Evolutionary conservation across 805 yeast species (phyloP).

Genomic region (Wickerhamiella hasegawae): DNA sequence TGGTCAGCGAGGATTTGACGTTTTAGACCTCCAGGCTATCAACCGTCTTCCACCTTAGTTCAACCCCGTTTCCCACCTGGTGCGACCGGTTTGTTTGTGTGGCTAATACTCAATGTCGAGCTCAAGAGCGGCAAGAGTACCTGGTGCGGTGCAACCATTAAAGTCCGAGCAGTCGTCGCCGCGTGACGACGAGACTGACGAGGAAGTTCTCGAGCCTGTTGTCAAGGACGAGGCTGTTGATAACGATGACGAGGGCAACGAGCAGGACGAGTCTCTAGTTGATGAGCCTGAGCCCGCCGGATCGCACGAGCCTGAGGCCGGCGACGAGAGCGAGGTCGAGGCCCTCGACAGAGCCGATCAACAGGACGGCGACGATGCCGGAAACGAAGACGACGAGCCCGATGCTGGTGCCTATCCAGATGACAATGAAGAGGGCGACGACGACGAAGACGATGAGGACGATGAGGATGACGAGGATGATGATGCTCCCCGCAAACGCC

Average conservation of each 20-base stretch:
- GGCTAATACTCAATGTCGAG: too few relatives aligned
- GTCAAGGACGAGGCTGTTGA: background rate
- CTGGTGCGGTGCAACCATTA: background rate
- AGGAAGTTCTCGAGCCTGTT: too few relatives aligned
- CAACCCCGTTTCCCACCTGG: too few relatives aligned
- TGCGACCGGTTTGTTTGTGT: too few relatives aligned
- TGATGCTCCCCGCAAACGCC: conserved; percentile 28
- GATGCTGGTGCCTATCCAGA: conserved; percentile 5
- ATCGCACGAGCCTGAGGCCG: background rate
- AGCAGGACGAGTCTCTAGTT: background rate
- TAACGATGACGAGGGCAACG: background rate
- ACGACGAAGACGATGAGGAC: conserved; percentile 28
- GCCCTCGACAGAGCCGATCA: conserved; percentile 17
- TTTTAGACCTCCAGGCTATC: too few relatives aligned
- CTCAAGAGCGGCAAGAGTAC: too few relatives aligned
- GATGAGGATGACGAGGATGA: conserved; percentile 19
- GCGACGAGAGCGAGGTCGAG: background rate
- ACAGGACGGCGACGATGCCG: conserved; percentile 19
- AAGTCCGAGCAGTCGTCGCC: too few relatives aligned
- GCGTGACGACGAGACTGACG: too few relatives aligned
- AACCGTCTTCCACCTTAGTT: too few relatives aligned
- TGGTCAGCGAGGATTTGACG: too few relatives aligned
- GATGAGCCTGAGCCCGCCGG: too few relatives aligned
- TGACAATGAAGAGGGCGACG: conserved; percentile 24
- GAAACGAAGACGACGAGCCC: conserved; percentile 30